phyloP scores from a whole-genome alignment of 352 stramenopile species.

The Peronospora belbahrii region DNA sequence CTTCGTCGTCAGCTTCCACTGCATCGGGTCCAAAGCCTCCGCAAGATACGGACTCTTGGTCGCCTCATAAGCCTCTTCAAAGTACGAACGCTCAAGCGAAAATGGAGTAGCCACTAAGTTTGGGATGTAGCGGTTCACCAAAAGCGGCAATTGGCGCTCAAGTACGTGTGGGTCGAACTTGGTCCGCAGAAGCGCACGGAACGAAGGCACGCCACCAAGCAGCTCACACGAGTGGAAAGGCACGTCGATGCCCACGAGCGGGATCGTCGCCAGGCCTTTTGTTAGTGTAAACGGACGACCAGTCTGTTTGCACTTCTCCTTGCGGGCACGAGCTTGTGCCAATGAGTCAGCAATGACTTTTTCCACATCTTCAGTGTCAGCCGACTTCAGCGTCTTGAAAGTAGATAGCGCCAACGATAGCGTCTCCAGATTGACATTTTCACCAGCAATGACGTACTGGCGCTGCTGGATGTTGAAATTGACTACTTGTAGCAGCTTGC shows the following conservation, averaged over 20 bases:
- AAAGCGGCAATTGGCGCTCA: constrained; percentile 51
- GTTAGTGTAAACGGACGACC: constrained; percentile 58
- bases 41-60: constrained; percentile 68
- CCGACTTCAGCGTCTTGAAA: constrained; percentile 42
- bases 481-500: constrained; percentile 79
- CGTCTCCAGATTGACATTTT: constrained; percentile 76
- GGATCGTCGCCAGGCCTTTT: constrained; percentile 73
- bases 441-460: constrained; percentile 82
- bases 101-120: constrained; percentile 82
- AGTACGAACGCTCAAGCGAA: constrained; percentile 66
- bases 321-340: constrained; percentile 43
- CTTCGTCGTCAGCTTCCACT: constrained; percentile 60
- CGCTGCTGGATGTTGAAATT: constrained; percentile 84
- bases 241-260: constrained; percentile 83
- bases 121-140: constrained; percentile 80
- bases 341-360: constrained; percentile 51
- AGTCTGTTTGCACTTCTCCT: constrained; percentile 43
- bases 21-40: constrained; percentile 55
- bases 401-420: constrained; percentile 55
- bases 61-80: constrained; percentile 59
- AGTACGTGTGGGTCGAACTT: constrained; percentile 68
- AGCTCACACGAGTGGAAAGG: constrained; percentile 86
- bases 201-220: constrained; percentile 70
- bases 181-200: constrained; percentile 60
- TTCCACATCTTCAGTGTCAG: constrained; percentile 34